Evolutionary conservation across 352 stramenopile genomes (phyloP).

Genomic region (Phytopythium sindhum): DNA sequence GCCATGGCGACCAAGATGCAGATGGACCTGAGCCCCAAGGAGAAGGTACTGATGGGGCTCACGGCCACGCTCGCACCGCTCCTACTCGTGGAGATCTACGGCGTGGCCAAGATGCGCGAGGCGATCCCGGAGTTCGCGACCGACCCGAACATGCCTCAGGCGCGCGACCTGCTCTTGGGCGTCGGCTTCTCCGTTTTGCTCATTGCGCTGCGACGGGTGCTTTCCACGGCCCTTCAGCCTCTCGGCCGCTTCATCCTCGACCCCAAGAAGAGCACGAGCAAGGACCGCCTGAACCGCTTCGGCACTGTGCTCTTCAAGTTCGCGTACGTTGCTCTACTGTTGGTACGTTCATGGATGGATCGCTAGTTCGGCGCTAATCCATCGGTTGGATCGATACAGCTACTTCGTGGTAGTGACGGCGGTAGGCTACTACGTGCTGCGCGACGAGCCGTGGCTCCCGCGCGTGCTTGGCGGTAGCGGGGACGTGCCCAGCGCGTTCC

Average conservation of each 20-base stretch:
- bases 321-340: slow-evolving; percentile 12
- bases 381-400: slow-evolving; percentile 9
- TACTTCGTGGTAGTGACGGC: slow-evolving; percentile 29
- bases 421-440: slow-evolving; percentile 38
- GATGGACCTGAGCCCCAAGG: slow-evolving; percentile 29
- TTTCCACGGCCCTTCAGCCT: slow-evolving; percentile 19
- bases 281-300: slow-evolving; percentile 31
- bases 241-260: slow-evolving; percentile 20
- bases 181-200: slow-evolving; percentile 24
- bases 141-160: slow-evolving; percentile 29
- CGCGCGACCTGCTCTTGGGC: slow-evolving; percentile 26
- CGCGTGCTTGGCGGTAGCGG: slow-evolving; percentile 34
- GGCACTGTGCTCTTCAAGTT: slow-evolving; percentile 38
- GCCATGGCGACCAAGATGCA: slow-evolving; percentile 35
- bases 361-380: slow-evolving; percentile 1
- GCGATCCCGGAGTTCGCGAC: slow-evolving; percentile 20
- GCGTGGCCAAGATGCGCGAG: slow-evolving; percentile 26
- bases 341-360: not conserved
- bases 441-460: slow-evolving; percentile 48
- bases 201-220: slow-evolving; percentile 23
- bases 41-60: slow-evolving; percentile 29
- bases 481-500: slow-evolving; percentile 25
- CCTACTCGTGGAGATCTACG: slow-evolving; percentile 25
- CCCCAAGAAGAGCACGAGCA: slow-evolving; percentile 17
- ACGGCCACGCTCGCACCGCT: slow-evolving; percentile 26